Evolutionary conservation across 1,284 basidiomycete species (phyloP), one percentile per base, ranked within the genome.

Genomic region (Microbotryum lychnidis-dioicae): DNA sequence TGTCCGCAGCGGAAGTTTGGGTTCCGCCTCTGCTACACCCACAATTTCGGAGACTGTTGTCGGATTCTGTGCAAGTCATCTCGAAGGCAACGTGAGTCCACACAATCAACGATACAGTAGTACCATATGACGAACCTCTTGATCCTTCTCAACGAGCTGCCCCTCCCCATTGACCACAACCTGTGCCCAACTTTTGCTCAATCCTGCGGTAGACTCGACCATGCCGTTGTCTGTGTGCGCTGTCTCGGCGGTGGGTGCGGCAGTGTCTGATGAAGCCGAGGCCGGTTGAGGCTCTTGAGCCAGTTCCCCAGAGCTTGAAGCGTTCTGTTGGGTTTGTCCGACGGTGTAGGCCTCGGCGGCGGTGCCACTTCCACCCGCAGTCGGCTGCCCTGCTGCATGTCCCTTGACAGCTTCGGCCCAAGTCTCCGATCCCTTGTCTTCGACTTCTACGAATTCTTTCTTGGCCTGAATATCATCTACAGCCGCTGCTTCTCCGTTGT

Each of bases 111-210:
- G 14, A 42, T 6, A 18, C 37, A 4, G 12, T 16, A 42, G 37
- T 18, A 18, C 5, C 37, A 42, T 18, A 2, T 42, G 37, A 42
- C 37, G 37, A 42, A 42, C 37, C 16, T 42, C 37, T 46, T 51
- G 58, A 53, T 31, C 23, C 60, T 23, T 62, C 58, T 42, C 37
- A 42, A 54, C 58, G 27, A 61, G 53, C 16, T 65, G 44, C 14
- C 62, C 61, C 3, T 62, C 53, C 21, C 60, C 49, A 48, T 64
- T 62, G 23, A 29, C 37, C 37, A 63, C 62, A 21, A 63, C 54
- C 33, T 66, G 80, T 0, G 83, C 77, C 83, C 83, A 85, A 71
- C 81, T 84, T 49, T 77, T 63, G 18, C 62, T 62, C 12, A 66
- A 7, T n/a, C 55, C 45, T 54, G 18, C 25, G 5, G 37, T 42